Evolutionary conservation across 148 eudicot species (phyloP).

Genomic region (Amaranthus palmeri): DNA sequence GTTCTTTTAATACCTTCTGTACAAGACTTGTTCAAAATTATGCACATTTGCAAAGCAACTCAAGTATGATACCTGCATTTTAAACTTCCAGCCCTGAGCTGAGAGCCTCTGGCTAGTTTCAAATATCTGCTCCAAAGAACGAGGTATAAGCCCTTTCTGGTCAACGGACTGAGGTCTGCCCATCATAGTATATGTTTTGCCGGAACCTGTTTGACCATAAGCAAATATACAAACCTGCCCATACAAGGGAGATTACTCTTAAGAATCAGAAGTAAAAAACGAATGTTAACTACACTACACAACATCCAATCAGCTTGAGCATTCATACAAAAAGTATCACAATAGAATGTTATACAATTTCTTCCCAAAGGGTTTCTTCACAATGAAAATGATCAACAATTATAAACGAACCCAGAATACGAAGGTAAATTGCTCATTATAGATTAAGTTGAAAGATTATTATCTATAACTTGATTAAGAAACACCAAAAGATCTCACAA

Average conservation of each 20-base stretch:
- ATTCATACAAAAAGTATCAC: background rate
- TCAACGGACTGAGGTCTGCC: conserved; percentile 56
- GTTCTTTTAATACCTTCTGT: background rate
- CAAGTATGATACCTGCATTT: conserved; percentile 61
- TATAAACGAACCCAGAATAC: background rate
- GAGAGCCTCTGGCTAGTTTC: conserved; percentile 59
- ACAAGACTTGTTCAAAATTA: no score
- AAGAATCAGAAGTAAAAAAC: background rate
- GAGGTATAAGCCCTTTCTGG: conserved; percentile 79
- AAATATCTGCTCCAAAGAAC: conserved; percentile 71
- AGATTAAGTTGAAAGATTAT: background rate
- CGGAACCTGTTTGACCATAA: conserved; percentile 83
- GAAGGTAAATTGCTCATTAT: background rate
- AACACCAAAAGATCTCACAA: background rate
- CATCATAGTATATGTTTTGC: conserved; percentile 84
- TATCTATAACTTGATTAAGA: background rate
- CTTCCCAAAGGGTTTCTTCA: background rate
- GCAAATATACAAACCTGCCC: conserved; percentile 76
- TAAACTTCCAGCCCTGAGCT: conserved; percentile 69
- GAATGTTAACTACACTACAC: background rate
- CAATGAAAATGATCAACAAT: background rate
- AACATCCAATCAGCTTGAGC: background rate
- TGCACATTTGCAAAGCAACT: background rate
- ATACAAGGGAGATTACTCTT: background rate
- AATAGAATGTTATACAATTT: background rate